Evolutionary conservation across 345 rosid genomes (phyloP).

Genomic region (Salix koriyanagi): DNA sequence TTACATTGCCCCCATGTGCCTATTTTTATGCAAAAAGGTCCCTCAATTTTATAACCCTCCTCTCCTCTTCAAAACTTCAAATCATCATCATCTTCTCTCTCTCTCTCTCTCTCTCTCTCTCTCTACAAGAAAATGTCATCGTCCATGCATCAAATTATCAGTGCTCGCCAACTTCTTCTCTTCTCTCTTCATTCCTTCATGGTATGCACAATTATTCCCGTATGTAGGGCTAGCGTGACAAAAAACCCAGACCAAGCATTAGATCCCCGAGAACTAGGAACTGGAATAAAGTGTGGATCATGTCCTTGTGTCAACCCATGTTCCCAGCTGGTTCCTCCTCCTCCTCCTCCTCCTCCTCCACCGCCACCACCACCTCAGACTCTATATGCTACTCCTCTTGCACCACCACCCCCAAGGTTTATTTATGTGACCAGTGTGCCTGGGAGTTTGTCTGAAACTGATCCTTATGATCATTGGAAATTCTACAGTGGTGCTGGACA

Average conservation of each 20-base stretch:
- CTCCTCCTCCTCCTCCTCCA: slow-evolving; percentile 37
- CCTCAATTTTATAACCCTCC: not conserved
- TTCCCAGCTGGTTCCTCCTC: slow-evolving; percentile 33
- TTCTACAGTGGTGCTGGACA: slow-evolving; percentile 36
- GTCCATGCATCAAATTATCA: not conserved
- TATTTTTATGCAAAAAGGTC: not conserved
- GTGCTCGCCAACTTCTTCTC: not conserved
- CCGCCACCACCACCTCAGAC: slow-evolving; percentile 11
- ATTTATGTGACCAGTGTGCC: slow-evolving; percentile 48
- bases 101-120: not conserved
- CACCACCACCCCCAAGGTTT: slow-evolving; percentile 47
- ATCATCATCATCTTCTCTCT: not conserved
- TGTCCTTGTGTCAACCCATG: slow-evolving; percentile 55
- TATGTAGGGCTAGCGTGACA: not conserved
- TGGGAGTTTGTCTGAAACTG: slow-evolving; percentile 37
- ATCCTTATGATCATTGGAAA: slow-evolving; percentile 28
- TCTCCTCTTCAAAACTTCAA: not conserved
- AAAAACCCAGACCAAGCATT: slow-evolving; percentile 20
- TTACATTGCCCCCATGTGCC: slow-evolving; percentile 10
- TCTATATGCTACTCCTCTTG: not conserved
- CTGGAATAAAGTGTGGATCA: slow-evolving; percentile 41
- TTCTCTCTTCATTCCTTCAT: slow-evolving; percentile 11
- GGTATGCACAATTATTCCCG: slow-evolving; percentile 9
- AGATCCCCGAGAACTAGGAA: slow-evolving; percentile 24
- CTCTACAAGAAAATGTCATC: slow-evolving; percentile 1